Base-by-base conservation (phyloP, 306 rosid genomes). In the Heteromeles arbutifolia region DNA sequence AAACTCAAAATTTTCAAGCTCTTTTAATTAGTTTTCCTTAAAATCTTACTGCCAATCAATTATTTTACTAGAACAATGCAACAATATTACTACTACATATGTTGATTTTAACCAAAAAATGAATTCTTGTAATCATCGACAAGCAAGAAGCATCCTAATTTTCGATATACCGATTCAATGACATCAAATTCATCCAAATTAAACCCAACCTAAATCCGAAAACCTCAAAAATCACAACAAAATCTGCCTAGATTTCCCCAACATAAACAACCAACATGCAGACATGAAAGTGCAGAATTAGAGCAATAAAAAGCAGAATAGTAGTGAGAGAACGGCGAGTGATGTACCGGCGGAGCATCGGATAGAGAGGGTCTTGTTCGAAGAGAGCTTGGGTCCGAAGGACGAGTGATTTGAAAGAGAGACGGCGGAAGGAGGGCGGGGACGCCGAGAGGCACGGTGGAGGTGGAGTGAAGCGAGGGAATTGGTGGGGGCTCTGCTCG, bases 321-420 rank as follows among this genome's bases (percentile, higher is more conserved):
- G 8, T 26, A 22, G 3, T 32, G 67, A 43, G 48, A 22, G 41
- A 48, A 70, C 2, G 24, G 21, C 11, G 37, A 63, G 28, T 7
- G 52, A 1, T 19, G 72, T 83, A 95, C 98, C 96, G 2, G 98
- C 86, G 74, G 82, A 82, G 83, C 98, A 95, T 22, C 90, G 93
- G 82, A 81, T 43, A 65, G 88, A 48, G 53, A 78, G 48, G 52
- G 65, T 62, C 64, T 76, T 78, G 21, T 44, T 37, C 63, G 85
- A 59, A 28, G 75, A 77, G 31, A 82, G 81, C 29, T 72, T 75
- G 66, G 79, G 63, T 37, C 83, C 77, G 83, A 80, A 82, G 43
- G 50, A 61, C 43, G 74, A 26, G 17, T 54, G 25, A 45, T 64
- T 54, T 26, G 82, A 43, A 24, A 67, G 81, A 66, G 81, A 32